Base-by-base conservation (phyloP, 2,329 filamentous ascomycete species). In the Penicillium brevicompactum region DNA sequence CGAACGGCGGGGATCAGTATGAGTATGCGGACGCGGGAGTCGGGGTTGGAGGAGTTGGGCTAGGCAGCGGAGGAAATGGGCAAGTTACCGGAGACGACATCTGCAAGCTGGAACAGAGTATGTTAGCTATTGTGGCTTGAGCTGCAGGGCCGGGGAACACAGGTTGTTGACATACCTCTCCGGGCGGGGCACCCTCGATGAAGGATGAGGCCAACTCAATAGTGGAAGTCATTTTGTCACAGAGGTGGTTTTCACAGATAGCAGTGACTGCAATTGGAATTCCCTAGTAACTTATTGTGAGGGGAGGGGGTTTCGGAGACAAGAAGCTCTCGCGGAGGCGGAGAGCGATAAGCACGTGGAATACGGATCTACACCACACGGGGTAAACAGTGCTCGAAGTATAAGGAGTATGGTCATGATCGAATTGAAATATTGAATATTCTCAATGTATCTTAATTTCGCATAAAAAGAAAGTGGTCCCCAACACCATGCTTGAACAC, bases 141-240 rank as follows among this genome's bases (percentile, higher is more conserved):
- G 60, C 52, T 32, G 42, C 16, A 18, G 47, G 55, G 32, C 52
- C 30, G 48, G 55, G 45, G 22, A 54, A 38, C 30, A 41, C 24
- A 41, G 30, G 43, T 13, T 55, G 52, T 55, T 49, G 49, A 56
- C 43, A 49, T 85, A 96, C 93, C 89, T 99, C 94, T 81, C 94
- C 94, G 21, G 94, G 94, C 46, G 94, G 94, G 68, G 94, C 92
- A 70, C 91, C 91, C 79, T 96, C 88, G 63, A 99, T 88, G 75
- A 97, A 99, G 49, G 92, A 88, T 64, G 92, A 89, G 62, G 91
- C 81, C 53, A 87, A 86, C 58, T 84, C 81, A 60, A 85, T 64
- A 18, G 74, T 75, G n/a, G 77, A 77, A 32, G 75, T 59, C 78
- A 80, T 80, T 41, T 46, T 53, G 46, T 21, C 48, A 38, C 42